phyloP scores from a whole-genome alignment of 805 yeast species.

The Saccharomyces jurei region DNA sequence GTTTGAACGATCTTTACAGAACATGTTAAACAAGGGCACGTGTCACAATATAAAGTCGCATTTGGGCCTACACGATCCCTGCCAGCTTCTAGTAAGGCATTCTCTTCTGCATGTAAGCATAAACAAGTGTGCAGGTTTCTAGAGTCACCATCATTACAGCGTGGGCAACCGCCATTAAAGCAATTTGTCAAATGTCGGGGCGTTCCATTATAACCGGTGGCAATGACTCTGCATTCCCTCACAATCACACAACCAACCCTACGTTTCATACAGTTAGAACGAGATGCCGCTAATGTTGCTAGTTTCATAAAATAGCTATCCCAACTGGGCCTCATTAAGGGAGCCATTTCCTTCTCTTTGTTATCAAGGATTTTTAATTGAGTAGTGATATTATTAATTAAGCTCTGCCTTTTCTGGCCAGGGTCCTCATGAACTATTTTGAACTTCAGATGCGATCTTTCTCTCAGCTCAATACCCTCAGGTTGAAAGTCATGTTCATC shows the following conservation, averaged over 20 bases:
- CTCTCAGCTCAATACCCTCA: constrained; percentile 16
- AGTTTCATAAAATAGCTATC: constrained; percentile 90
- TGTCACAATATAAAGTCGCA: constrained; percentile 80
- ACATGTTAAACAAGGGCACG: constrained; percentile 96
- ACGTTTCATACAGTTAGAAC: constrained; percentile 96
- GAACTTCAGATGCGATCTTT: constrained; percentile 20
- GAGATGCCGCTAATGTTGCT: constrained; percentile 84
- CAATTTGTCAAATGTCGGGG: constrained; percentile 84
- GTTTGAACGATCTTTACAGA: constrained; percentile 89
- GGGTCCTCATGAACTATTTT: constrained; percentile 9
- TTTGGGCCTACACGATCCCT: constrained; percentile 64
- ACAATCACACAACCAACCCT: constrained; percentile 95
- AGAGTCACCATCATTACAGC: constrained; percentile 68
- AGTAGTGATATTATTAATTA: constrained; percentile 8
- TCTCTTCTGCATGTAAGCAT: constrained; percentile 95
- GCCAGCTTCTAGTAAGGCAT: constrained; percentile 90
- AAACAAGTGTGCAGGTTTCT: constrained; percentile 79
- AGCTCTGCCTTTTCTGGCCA: constrained; percentile 2
- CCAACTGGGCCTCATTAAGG: constrained; percentile 73
- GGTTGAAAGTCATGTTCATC: constrained; percentile 23
- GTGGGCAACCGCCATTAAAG: constrained; percentile 88
- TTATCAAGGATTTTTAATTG: constrained; percentile 12
- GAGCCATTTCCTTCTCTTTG: constrained; percentile 17
- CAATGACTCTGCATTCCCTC: constrained; percentile 73
- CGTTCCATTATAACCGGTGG: constrained; percentile 97